Base-by-base conservation (phyloP, 352 stramenopile genomes). In the Pythium rishiriense region DNA sequence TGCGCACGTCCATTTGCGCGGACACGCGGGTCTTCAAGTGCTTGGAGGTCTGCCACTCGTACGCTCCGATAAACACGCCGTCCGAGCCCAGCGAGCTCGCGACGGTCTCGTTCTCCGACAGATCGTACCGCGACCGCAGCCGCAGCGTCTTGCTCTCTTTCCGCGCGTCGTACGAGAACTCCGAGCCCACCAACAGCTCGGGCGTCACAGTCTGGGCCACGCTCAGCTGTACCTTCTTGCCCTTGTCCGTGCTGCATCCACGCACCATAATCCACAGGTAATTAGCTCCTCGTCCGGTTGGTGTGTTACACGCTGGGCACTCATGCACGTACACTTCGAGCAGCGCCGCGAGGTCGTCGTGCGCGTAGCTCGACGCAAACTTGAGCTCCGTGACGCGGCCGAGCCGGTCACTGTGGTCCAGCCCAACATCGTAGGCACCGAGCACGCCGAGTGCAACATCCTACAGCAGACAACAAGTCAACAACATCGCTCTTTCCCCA, bases 281-380 rank as follows among this genome's bases (percentile, higher is more conserved):
- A 47, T 59, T 17, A 59, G 37, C 10, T 0, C 22, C 10, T 12
- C 19, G 8, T 43, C 14, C 37, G n/a, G n/a, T n/a, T n/a, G n/a
- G n/a, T n/a, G n/a, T n/a, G n/a, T n/a, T n/a, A n/a, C n/a, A n/a
- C n/a, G n/a, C n/a, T n/a, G n/a, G n/a, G n/a, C n/a, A n/a, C n/a
- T n/a, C n/a, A n/a, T n/a, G n/a, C n/a, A n/a, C 79, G 29, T 78
- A 91, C 84, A 93, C 71, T 85, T 93, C 81, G 22, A 93, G 64
- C 31, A 91, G 63, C 52, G 81, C 77, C 39, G 81, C 58, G 10
- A 93, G 46, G 42, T 91, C 84, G 50, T 93, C 75, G 43, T 85
- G 79, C 0, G 63, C 73, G 65, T 89, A 90, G 54, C 75, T 90
- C 12, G 79, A 68, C 1, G 77, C 81, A 10, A 83, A 46, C 55